Base-by-base conservation (phyloP, 2,329 filamentous ascomycete genomes). In the Hortaea werneckii region DNA sequence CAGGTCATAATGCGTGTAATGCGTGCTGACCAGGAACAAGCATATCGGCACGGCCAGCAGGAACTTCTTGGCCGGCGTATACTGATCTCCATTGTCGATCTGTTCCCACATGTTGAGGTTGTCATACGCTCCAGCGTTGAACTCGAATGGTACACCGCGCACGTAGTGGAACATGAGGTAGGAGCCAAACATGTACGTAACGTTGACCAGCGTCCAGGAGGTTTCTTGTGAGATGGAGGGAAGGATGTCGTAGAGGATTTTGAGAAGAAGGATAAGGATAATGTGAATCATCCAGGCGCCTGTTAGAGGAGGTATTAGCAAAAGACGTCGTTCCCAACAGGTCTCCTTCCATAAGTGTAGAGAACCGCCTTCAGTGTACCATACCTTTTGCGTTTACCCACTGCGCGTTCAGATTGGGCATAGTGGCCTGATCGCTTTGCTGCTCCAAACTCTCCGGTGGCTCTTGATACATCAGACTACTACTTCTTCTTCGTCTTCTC, bases 101-200 rank as follows among this genome's bases (percentile, higher is more conserved):
- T 98, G 92, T 73, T 98, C 92, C 92, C 92, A 98, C 92, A 98
- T 96, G 73, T 96, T 98, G 63, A 98, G 77, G 68, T 98, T 96
- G 75, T 98, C 92, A 68, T 96, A 98, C 58, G 92, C 92, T 49
- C 92, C 92, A 46, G 87, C 84, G 65, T 98, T 98, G 77, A 98
- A 98, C 68, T 98, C 92, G 64, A 98, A 98, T 5, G 92, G 92
- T 40, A 96, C 87, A 58, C 92, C 92, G 64, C 90, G 87, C 57
- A 98, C 92, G 76, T 87, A 95, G 71, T 98, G 92, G 71, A 98
- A 98, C 92, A 98, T 98, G 68, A 98, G 80, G 68, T 96, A 98
- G 37, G 90, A 95, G 61, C 88, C 89, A 62, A 92, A 85, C 89
- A 96, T 96, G 77, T 98, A 98, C 43, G 88, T 88, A 67, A 96